Base-by-base conservation (phyloP, 192 early-diverging fungal species). In the Linnemannia zychae region DNA sequence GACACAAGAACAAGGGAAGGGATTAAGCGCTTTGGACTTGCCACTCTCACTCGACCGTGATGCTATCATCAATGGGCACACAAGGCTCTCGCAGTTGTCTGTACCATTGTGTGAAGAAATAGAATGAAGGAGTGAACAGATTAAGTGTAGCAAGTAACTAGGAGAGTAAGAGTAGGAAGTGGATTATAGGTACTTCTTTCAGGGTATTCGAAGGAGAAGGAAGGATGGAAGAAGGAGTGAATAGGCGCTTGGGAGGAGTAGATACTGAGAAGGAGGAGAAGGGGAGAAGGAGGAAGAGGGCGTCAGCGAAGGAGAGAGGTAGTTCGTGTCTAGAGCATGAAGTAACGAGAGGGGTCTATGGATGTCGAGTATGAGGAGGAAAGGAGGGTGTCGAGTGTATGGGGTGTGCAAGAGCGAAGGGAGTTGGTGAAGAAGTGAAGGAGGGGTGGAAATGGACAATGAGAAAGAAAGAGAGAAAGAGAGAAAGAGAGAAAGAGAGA, bases 21-120 rank as follows among this genome's bases (percentile, higher is more conserved):
- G 28, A 22, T 49, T 73, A n/a, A 37, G 50, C 47, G 22, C 22
- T 17, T 3, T 3, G 40, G 3, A 44, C 0, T 18, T 15, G 50
- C 36, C 17, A 63, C 57, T 13, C 57, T 44, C n/a, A 24, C 57
- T 63, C 24, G 57, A 28, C 28, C 4, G 28, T n/a, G n/a, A n/a
- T n/a, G 28, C 3, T 24, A 31, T 28, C 57, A 12, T 31, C 57
- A 7, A 7, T 63, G 57, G 12, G n/a, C n/a, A n/a, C 24, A 7
- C 12, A 63, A 63, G 24, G 57, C 40, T 63, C 24, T 60, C 57
- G 9, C 28, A 13, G 5, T 18, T 37, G 28, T 73, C 18, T 52
- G 33, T 73, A 75, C 74, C 74, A 75, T 75, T 75, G 7, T 66
- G 40, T 31, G 28, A 31, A 57, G 46, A 57, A 1, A 34, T 13